phyloP scores from a whole-genome alignment of 257 asterid species.

The Capsicum rhomboideum region DNA sequence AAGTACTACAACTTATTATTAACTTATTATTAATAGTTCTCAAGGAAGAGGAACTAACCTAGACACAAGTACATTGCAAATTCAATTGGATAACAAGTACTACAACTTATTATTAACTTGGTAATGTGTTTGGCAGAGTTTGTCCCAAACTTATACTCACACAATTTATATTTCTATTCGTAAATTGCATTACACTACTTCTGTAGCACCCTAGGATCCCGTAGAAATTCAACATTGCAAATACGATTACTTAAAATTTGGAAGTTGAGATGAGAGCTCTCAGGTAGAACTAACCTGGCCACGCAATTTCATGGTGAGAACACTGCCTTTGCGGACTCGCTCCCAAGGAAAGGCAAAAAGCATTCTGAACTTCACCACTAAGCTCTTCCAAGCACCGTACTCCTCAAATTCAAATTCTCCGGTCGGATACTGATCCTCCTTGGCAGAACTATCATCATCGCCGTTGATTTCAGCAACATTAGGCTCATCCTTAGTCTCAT shows the following conservation, averaged over 20 bases:
- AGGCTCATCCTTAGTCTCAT: slow-evolving; percentile 11
- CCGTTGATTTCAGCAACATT: slow-evolving; percentile 2
- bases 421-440: slow-evolving; percentile 45
- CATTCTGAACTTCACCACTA: slow-evolving; percentile 70
- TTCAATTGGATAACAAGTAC: too few relatives aligned
- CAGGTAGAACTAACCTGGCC: slow-evolving; percentile 51
- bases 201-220: too few relatives aligned
- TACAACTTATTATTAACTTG: too few relatives aligned
- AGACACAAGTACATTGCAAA: too few relatives aligned
- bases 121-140: too few relatives aligned
- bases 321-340: slow-evolving; percentile 89
- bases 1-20: too few relatives aligned
- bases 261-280: too few relatives aligned
- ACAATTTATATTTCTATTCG: too few relatives aligned
- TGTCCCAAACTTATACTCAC: too few relatives aligned
- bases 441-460: slow-evolving; percentile 17
- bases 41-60: not conserved
- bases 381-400: slow-evolving; percentile 49
- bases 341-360: slow-evolving; percentile 82
- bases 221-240: too few relatives aligned
- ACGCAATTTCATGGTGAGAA: slow-evolving; percentile 71
- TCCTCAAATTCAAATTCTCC: slow-evolving; percentile 74
- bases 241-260: too few relatives aligned
- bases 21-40: not conserved
- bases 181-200: too few relatives aligned